Percentiles rank a stretch among this genome's conserved stretches.
phyloP scores from a whole-genome alignment of 805 yeast genomes.

The Monosporozyma aerobia region DNA sequence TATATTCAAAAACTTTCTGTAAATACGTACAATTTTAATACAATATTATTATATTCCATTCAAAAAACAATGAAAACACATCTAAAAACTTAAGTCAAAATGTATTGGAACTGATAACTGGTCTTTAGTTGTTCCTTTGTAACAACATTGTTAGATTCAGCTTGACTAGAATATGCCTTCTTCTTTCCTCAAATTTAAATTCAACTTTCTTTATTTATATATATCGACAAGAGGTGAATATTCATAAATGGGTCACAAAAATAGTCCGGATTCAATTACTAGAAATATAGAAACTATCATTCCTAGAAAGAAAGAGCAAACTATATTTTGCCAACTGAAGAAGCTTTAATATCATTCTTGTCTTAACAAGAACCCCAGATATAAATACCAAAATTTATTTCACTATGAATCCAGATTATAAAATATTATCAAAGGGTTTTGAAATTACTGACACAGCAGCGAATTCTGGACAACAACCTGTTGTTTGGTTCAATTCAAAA shows the following conservation, averaged over 20 bases:
- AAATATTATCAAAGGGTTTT: background rate
- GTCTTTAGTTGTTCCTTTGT: background rate
- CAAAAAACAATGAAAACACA: background rate
- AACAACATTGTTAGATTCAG: background rate
- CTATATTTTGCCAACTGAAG: too few species aligned
- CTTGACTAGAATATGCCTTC: too few species aligned
- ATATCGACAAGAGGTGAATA: background rate
- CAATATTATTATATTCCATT: background rate
- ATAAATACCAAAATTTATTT: background rate
- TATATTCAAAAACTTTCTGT: constrained; percentile 19
- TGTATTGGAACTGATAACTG: background rate
- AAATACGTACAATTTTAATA: background rate
- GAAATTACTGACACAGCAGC: background rate
- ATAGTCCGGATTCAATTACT: background rate
- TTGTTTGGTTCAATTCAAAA: background rate
- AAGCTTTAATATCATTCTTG: too few species aligned
- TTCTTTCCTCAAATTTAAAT: too few species aligned
- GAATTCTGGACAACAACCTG: background rate
- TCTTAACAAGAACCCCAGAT: too few species aligned
- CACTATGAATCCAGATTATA: background rate
- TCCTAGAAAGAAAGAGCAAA: too few species aligned
- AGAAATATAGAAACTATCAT: too few species aligned
- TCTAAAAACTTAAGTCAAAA: background rate
- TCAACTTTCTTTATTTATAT: background rate
- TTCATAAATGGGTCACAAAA: background rate